Conservation (phyloP, 345 rosid genomes). For the Eucalyptus cloeziana region DNA sequence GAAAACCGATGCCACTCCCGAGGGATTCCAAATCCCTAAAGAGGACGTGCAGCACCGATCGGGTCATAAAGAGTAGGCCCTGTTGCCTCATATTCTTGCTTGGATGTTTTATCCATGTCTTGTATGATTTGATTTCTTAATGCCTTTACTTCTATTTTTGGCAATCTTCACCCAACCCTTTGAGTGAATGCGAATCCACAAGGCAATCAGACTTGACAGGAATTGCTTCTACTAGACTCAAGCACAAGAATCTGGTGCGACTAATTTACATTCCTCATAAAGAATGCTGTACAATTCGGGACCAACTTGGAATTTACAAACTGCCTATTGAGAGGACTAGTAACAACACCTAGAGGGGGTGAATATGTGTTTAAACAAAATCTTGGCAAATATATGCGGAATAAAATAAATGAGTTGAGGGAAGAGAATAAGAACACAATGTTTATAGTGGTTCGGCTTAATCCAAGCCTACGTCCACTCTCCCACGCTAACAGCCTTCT, state of each 20-base stretch:
- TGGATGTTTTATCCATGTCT: not conserved
- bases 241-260: not conserved
- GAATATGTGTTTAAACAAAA: too few relatives aligned
- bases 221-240: not conserved
- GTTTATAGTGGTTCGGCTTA: too few relatives aligned
- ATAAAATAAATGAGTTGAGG: too few relatives aligned
- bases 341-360: too few relatives aligned
- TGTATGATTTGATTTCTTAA: not conserved
- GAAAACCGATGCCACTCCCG: not conserved
- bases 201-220: not conserved
- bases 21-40: not conserved
- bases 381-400: too few relatives aligned
- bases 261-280: not conserved
- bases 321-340: too few relatives aligned
- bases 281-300: not conserved
- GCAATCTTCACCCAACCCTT: not conserved
- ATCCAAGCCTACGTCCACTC: too few relatives aligned
- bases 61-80: not conserved
- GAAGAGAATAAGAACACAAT: too few relatives aligned
- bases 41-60: not conserved
- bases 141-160: not conserved
- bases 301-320: not conserved
- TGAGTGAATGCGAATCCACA: not conserved
- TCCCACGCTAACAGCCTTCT: too few relatives aligned
- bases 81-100: not conserved